Evolutionary conservation across 2,329 filamentous ascomycete genomes (phyloP).

Genomic region (Xylaria sp.): DNA sequence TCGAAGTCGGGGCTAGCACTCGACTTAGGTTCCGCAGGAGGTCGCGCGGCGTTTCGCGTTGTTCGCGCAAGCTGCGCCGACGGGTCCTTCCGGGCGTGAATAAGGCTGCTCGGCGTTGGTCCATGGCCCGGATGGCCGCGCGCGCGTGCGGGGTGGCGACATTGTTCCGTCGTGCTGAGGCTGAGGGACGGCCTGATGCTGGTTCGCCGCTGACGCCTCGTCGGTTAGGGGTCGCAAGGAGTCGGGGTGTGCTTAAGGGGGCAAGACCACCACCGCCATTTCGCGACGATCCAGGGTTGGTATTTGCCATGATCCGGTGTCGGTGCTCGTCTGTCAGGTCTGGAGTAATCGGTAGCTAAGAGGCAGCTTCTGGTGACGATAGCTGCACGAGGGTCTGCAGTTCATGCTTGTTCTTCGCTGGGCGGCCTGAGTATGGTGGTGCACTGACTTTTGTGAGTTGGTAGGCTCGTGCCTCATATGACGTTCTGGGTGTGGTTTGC

Average conservation of each 20-base stretch:
- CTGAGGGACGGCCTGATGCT: slow-evolving; percentile 57
- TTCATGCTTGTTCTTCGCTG: slow-evolving; percentile 23
- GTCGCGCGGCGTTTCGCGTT: slow-evolving; percentile 52
- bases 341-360: slow-evolving; percentile 4
- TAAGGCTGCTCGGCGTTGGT: slow-evolving; percentile 68
- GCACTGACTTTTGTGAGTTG: not conserved
- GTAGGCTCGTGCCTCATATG: not conserved
- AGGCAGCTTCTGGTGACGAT: slow-evolving; percentile 11
- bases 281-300: slow-evolving; percentile 28
- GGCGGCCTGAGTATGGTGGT: slow-evolving; percentile 2
- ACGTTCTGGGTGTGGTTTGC: slow-evolving; percentile 8
- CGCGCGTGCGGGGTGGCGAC: slow-evolving; percentile 69
- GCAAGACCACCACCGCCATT: slow-evolving; percentile 38
- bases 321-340: slow-evolving; percentile 1
- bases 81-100: slow-evolving; percentile 70
- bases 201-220: slow-evolving; percentile 53
- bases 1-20: slow-evolving; percentile 62
- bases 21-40: slow-evolving; percentile 62
- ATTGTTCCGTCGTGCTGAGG: slow-evolving; percentile 57
- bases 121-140: slow-evolving; percentile 68
- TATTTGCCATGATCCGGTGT: slow-evolving; percentile 36
- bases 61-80: slow-evolving; percentile 67
- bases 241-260: slow-evolving; percentile 46
- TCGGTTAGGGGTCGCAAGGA: slow-evolving; percentile 48
- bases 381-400: not conserved